phyloP scores from a whole-genome alignment of 345 rosid genomes.

The Eucalyptus erythrocorys region DNA sequence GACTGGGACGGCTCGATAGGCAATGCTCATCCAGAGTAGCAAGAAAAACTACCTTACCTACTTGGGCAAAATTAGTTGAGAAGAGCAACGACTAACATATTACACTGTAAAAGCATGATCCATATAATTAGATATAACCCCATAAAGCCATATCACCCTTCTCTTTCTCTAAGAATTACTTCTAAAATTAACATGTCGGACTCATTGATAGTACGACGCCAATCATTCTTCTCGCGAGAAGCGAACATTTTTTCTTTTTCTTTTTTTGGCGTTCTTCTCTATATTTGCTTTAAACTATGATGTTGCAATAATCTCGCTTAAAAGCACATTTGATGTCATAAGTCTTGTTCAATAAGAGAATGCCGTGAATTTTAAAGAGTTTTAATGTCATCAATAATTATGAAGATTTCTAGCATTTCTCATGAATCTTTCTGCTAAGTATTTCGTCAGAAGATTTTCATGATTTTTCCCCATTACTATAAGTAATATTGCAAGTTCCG shows the following conservation, averaged over 20 bases:
- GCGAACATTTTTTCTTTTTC: not conserved
- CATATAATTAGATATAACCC: not conserved
- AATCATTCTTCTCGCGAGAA: not conserved
- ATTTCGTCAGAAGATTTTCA: not conserved
- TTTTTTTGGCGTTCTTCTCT: not conserved
- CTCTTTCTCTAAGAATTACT: not conserved
- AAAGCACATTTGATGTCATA: not conserved
- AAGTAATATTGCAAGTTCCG: not conserved
- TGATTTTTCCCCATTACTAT: not conserved
- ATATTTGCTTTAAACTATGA: not conserved
- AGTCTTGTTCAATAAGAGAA: not conserved
- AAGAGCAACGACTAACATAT: not conserved
- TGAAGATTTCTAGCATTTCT: not conserved
- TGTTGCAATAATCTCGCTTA: not conserved
- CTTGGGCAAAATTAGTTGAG: not conserved
- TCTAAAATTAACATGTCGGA: not conserved
- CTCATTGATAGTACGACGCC: not conserved
- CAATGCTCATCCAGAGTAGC: not conserved
- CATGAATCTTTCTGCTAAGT: not conserved
- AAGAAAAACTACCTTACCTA: not conserved
- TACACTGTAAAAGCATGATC: not conserved
- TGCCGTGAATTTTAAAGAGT: not conserved
- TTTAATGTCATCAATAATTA: not conserved
- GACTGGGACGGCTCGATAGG: not conserved
- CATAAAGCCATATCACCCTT: not conserved